A percentile compares a stretch with the other conserved stretches of the same genome.
phyloP scores from a whole-genome alignment of 2,329 filamentous ascomycete genomes.

The Claviceps capensis region DNA sequence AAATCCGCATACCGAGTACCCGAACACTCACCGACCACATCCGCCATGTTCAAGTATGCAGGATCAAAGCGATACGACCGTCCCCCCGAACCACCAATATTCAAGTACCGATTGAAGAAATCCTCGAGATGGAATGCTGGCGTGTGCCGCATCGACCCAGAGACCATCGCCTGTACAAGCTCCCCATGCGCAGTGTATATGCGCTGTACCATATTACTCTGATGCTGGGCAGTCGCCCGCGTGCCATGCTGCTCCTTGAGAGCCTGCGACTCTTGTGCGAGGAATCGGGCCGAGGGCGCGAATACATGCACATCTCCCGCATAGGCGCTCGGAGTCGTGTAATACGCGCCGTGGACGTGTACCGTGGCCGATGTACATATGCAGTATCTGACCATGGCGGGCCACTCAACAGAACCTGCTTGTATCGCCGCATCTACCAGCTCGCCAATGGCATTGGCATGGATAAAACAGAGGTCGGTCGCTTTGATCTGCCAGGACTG shows the following conservation, averaged over 20 bases:
- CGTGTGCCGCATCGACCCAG: conserved; percentile 54
- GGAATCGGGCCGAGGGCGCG: conserved; percentile 49
- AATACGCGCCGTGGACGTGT: conserved; percentile 75
- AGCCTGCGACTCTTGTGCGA: conserved; percentile 68
- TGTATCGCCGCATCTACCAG: conserved; percentile 67
- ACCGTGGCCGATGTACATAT: conserved; percentile 79
- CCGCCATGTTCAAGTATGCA: conserved; percentile 57
- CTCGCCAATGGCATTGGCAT: conserved; percentile 78
- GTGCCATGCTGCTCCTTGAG: conserved; percentile 59
- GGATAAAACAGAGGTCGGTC: conserved; percentile 73
- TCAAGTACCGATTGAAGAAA: conserved; percentile 69
- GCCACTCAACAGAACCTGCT: conserved; percentile 66
- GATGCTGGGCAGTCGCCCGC: conserved; percentile 69
- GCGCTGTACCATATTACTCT: conserved; percentile 62
- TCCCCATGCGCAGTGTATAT: conserved; percentile 70
- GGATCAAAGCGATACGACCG: conserved; percentile 54
- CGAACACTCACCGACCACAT: conserved; percentile 47
- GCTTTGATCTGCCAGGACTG: conserved; percentile 90
- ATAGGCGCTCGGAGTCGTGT: conserved; percentile 37
- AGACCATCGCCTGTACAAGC: conserved; percentile 58
- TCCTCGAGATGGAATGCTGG: conserved; percentile 76
- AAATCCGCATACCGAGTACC: conserved; percentile 42
- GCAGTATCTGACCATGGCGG: conserved; percentile 75
- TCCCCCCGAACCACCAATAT: conserved; percentile 42
- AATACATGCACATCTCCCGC: conserved; percentile 48